These are phyloP conservation scores for Leishmania braziliensis DNA, from an alignment of 208 protist species.

Conservation along the genomic window DNA sequence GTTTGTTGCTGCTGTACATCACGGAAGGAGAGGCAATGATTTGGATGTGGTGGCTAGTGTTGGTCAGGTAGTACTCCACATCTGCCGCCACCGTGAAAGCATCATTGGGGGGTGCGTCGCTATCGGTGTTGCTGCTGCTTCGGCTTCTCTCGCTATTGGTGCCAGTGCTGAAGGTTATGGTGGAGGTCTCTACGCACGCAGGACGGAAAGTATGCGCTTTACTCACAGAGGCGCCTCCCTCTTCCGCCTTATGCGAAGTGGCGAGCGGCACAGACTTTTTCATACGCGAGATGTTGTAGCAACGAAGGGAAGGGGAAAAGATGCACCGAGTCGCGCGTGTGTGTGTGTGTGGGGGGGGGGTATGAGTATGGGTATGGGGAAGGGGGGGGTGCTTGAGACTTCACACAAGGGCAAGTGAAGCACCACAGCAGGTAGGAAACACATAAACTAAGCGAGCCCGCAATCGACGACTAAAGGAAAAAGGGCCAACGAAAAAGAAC, in stretches of 20 bases:
- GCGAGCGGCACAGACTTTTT: constrained; percentile 14
- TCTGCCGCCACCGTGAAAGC: too few species aligned
- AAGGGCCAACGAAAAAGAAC: not conserved
- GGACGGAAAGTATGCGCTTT: constrained; percentile 10
- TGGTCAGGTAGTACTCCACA: not conserved
- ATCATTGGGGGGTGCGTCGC: not conserved
- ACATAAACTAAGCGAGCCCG: not conserved
- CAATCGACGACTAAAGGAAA: not conserved
- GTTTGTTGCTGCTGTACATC: constrained; percentile 3
- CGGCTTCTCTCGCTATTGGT: not conserved
- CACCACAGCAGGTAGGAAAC: not conserved
- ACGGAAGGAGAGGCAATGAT: too few species aligned
- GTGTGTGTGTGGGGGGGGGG: not conserved
- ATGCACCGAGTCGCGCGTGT: not conserved
- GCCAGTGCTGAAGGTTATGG: not conserved
- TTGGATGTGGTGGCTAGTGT: not conserved
- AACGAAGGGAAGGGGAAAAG: not conserved
- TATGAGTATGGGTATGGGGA: not conserved
- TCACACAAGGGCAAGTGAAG: not conserved
- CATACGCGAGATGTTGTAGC: not conserved
- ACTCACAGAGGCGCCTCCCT: not conserved
- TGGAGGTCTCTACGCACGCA: constrained; percentile 9
- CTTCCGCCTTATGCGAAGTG: constrained; percentile 11
- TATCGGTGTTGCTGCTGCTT: not conserved
- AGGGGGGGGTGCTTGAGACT: not conserved